Evolutionary conservation across 2,329 filamentous ascomycete species (phyloP).

Genomic region (Colletotrichum horii): DNA sequence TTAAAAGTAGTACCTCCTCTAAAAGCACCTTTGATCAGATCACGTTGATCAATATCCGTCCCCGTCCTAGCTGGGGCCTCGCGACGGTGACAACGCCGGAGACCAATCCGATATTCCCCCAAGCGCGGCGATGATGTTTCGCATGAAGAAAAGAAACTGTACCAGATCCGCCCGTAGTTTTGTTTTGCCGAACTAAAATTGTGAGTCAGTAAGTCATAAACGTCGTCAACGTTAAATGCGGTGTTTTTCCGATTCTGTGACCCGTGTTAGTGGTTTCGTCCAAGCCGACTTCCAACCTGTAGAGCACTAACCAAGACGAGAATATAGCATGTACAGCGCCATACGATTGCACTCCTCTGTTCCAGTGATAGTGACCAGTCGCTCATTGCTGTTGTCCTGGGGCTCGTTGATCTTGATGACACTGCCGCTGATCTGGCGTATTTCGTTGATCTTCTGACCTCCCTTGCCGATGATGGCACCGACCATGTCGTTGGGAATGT

Average conservation of each 20-base stretch:
- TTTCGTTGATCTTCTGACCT: conserved; percentile 99
- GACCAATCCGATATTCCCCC: conserved; percentile 13
- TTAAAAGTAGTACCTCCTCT: conserved; percentile 24
- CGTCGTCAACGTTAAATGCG: conserved; percentile 38
- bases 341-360: conserved; percentile 99
- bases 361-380: conserved; percentile 94
- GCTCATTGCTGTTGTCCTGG: conserved; percentile 98
- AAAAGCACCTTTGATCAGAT: conserved; percentile 21
- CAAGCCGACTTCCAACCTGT: conserved; percentile 9
- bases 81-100: conserved; percentile 1
- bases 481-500: conserved; percentile 99
- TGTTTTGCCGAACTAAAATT: conserved; percentile 23
- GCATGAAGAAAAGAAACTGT: conserved; percentile 20
- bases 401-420: conserved; percentile 99
- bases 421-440: conserved; percentile 93
- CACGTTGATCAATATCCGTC: conserved; percentile 13
- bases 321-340: conserved; percentile 99
- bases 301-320: conserved; percentile 78
- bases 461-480: conserved; percentile 99
- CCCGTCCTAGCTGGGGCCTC: conserved; percentile 12
- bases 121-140: conserved; percentile 16
- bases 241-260: conserved; percentile 50
- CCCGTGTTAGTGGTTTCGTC: conserved; percentile 29
- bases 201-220: conserved; percentile 23
- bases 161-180: conserved; percentile 20